Evolutionary conservation across 805 yeast genomes (phyloP), one percentile per base, ranked within the genome.

Genomic region (Clavispora vitiphila): DNA sequence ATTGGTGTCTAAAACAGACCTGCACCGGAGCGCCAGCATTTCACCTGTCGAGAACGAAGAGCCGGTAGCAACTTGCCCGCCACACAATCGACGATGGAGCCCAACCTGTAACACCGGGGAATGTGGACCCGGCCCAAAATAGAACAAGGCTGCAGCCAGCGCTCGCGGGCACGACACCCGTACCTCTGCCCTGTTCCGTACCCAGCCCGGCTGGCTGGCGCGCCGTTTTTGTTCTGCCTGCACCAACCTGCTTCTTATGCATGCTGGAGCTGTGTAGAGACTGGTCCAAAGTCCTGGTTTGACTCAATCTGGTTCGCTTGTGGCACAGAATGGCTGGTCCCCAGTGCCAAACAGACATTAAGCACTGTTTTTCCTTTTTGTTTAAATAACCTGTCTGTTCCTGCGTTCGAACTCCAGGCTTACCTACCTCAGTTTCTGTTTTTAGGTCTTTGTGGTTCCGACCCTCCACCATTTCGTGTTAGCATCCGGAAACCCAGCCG

Each of bases 151-250:
- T 5, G 12, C 20, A 15, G 12, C 32, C 32, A 29, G 32, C 20
- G 20, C 11, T 6, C 12, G 10, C 20, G 10, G 32, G 20, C 8
- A 12, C 32, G 20, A 20, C 32, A 29, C 32, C 32, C 32, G 32
- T 29, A 10, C 32, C 32, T 29, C 32, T 8, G 22, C n/a, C 31
- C 16, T 6, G 4, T 3, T 5, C 16, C 8, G 14, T 2, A 7
- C 32, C n/a, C 32, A 16, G 18, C 20, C 32, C 32, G 32, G 32
- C 32, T 29, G 32, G 32, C 32, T 29, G 32, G n/a, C 32, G 32
- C 32, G 9, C 32, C 6, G 20, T 29, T 29, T 29, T n/a, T 29
- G 32, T 15, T 20, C 32, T 20, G 5, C 18, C 9, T 29, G 32
- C 32, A 29, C 14, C 5, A 10, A 15, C 5, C n/a, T 2, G 20